Conservation (phyloP, 768 basidiomycete species). For the Dentipellis sp. region DNA sequence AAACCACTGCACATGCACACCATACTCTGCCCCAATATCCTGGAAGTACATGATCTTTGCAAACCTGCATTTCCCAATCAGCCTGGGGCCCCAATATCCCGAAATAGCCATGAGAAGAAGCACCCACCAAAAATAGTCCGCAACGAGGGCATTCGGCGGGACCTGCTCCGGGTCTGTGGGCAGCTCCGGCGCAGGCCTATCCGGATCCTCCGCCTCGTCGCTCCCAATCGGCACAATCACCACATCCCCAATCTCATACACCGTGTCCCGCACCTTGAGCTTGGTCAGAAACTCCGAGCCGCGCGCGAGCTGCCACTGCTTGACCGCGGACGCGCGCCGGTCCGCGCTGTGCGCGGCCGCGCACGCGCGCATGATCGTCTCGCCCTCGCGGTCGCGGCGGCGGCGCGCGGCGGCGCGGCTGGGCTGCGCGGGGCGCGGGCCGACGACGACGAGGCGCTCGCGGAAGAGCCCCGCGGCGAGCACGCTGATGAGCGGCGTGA, state of each 20-base stretch:
- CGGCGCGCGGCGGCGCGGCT: background rate
- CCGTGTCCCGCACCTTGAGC: background rate
- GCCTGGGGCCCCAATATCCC: background rate
- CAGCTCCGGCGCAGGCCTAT: conserved; percentile 24
- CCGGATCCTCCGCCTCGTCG: conserved; percentile 16
- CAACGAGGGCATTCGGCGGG: conserved; percentile 31
- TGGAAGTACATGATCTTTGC: conserved; percentile 42
- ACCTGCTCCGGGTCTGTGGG: conserved; percentile 26
- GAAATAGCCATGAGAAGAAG: background rate
- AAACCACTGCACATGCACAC: conserved; percentile 66
- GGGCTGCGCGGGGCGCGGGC: conserved; percentile 25
- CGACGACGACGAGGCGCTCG: conserved; percentile 48
- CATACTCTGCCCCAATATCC: conserved; percentile 30
- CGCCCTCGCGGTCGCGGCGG: conserved; percentile 1
- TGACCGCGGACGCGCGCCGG: background rate
- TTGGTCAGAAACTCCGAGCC: background rate
- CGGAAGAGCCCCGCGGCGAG: conserved; percentile 43
- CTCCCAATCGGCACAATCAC: conserved; percentile 39
- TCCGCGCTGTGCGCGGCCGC: background rate
- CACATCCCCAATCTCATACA: conserved; percentile 53
- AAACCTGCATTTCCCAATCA: conserved; percentile 41
- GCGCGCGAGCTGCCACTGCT: background rate
- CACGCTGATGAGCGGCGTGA: conserved; percentile 49
- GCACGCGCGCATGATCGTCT: background rate
- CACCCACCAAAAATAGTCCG: conserved; percentile 57